These are phyloP conservation scores for Corymbia citriodora DNA, from an alignment of 441 rosid species.

Conservation along the genomic window DNA sequence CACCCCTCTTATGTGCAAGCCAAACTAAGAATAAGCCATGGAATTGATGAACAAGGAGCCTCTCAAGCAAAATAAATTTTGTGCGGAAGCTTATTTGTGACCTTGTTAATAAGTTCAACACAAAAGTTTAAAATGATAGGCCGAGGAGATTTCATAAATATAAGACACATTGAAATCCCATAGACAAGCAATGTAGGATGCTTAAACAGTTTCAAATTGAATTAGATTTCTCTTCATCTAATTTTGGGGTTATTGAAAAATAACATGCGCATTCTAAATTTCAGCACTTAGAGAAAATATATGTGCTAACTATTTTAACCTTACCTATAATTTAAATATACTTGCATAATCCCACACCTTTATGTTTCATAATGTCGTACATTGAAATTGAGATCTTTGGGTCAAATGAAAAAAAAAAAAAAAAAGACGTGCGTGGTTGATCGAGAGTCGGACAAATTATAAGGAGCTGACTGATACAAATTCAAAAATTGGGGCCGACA, in stretches of 20 bases:
- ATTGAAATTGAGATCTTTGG: not conserved
- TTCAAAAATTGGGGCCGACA: not conserved
- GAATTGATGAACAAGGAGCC: not conserved
- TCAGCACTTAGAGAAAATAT: not conserved
- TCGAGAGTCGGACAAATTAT: not conserved
- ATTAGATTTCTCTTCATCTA: not conserved
- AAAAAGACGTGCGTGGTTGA: not conserved
- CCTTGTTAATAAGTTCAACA: not conserved
- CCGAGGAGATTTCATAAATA: not conserved
- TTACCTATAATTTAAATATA: not conserved
- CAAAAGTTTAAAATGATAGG: not conserved
- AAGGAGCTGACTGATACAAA: not conserved
- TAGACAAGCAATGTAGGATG: not conserved
- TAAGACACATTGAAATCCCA: not conserved
- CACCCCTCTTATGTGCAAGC: not conserved
- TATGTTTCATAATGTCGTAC: not conserved
- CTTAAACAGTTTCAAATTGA: not conserved
- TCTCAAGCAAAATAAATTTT: not conserved
- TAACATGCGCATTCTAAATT: not conserved
- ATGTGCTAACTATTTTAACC: not conserved
- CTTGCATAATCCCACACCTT: not conserved
- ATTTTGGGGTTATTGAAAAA: not conserved
- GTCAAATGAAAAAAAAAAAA: not conserved
- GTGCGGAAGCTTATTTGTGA: not conserved
- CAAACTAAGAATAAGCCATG: not conserved